These are phyloP conservation scores for Penicillium sp. DNA, from an alignment of 2,329 filamentous ascomycete species.

Conservation along the genomic window DNA sequence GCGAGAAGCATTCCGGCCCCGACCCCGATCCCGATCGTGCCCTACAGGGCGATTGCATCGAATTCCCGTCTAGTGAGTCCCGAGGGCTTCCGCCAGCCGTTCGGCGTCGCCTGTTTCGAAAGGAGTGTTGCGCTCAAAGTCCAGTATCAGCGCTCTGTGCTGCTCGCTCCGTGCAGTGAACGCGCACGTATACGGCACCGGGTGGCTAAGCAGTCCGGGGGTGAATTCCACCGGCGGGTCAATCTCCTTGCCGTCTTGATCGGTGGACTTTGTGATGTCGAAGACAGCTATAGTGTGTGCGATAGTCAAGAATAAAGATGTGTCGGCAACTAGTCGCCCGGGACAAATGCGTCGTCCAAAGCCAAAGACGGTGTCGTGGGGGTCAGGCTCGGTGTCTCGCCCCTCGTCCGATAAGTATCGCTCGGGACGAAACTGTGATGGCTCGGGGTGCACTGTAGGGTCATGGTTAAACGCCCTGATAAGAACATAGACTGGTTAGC, in stretches of 20 bases:
- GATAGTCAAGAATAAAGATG: slow-evolving; percentile 41
- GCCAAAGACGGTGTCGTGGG: slow-evolving; percentile 32
- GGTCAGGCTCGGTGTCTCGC: slow-evolving; percentile 39
- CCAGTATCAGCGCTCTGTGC: slow-evolving; percentile 4
- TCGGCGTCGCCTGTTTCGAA: slow-evolving; percentile 5
- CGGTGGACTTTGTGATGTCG: slow-evolving; percentile 37
- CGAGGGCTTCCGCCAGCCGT: too few relatives aligned
- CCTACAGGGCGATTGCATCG: too few relatives aligned
- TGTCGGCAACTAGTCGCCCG: slow-evolving; percentile 44
- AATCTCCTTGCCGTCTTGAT: slow-evolving; percentile 40
- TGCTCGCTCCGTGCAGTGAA: slow-evolving; percentile 1
- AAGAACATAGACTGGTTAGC: neutral
- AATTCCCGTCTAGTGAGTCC: too few relatives aligned
- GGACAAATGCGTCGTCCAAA: slow-evolving; percentile 47
- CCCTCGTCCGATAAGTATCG: slow-evolving; percentile 37
- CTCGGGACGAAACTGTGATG: slow-evolving; percentile 45
- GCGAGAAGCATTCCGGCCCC: too few relatives aligned
- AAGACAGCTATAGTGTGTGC: slow-evolving; percentile 50
- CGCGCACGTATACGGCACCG: slow-evolving; percentile 15
- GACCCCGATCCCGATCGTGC: too few relatives aligned
- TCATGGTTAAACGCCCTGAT: slow-evolving; percentile 42
- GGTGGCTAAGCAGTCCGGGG: slow-evolving; percentile 35
- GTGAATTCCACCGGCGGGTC: slow-evolving; percentile 37
- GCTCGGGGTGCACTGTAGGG: slow-evolving; percentile 34
- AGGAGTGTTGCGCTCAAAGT: slow-evolving; percentile 2